Base-by-base conservation (phyloP, 2,329 filamentous ascomycete genomes). In the Penicillium paneum region DNA sequence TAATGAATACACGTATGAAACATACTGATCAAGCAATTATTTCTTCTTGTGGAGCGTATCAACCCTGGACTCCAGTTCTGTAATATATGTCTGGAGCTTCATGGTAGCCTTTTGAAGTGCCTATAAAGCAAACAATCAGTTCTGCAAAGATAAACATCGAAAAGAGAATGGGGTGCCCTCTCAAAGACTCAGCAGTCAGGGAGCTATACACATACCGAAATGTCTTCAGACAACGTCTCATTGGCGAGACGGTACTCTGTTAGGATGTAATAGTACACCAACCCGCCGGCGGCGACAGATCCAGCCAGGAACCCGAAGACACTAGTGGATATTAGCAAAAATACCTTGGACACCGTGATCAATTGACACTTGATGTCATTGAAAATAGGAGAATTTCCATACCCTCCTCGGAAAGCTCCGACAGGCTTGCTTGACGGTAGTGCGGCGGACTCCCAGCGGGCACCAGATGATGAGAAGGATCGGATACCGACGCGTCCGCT, bases 181-280 rank as follows among this genome's bases (percentile, higher is more conserved):
- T 10, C 15, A 4, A n/a, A 24, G 32, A 39, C 40, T 8, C 7
- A 24, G 4, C 5, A 24, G 13, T 17, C 4, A 4, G 5, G 21
- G 19, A 40, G 24, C 28, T 26, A n/a, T 17, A 49, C 52, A 87
- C 90, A 75, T 83, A 97, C 93, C 76, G 93, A 93, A 73, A 97
- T 96, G 76, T 97, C 93, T 77, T 96, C 91, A 57, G 88, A 93
- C 76, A 97, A 79, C 69, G 97, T 83, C 77, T 96, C 90, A 78
- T 97, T 97, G 64, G 91, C 90, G 40, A 91, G 81, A 78, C 91
- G 91, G 80, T 97, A 97, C 75, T 97, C 92, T 72, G 93, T 86
- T 66, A 97, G 78, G 63, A 96, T 84, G 74, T 97, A 97, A 74
- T 90, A 91, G 79, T 97, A 97, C 66, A 95, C 88, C 55, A 85